Base-by-base conservation (phyloP, 2,329 filamentous ascomycete genomes). In the Penicillium hesseltinei region DNA sequence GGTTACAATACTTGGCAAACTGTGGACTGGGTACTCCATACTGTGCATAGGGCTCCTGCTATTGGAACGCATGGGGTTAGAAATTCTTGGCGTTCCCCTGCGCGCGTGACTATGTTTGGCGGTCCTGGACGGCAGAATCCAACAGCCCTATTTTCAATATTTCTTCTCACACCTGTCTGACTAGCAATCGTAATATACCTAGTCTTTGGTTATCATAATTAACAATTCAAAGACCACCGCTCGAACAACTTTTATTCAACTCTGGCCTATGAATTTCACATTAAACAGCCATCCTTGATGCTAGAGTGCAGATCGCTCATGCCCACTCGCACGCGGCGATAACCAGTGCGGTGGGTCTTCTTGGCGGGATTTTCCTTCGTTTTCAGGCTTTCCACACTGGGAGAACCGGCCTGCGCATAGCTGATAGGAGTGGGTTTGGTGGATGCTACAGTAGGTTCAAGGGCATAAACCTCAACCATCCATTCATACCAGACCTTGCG, bases 401-500 rank as follows among this genome's bases (percentile, higher is more conserved):
- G 66, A 17, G 69, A 73, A 13, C 54, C 61, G 7, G 62, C 61
- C 44, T 65, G 66, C 15, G 66, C 68, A 51, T 71, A 71, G 50
- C 67, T 73, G 69, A 72, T 69, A 11, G 71, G 70, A 13, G 63
- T 64, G 27, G 61, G 44, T 45, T 61, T 54, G 31, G 57, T 39
- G 7, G 63, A n/a, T 43, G 64, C 57, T 11, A 60, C 44, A 31
- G 48, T 63, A 21, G 60, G 66, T 59, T 75, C 71, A 15, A 74
- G 56, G 25, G 71, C 83, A 73, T 88, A 97, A 11, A 89, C 90
- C 74, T 97, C 94, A 2, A 97, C 88, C 59, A 94, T 81, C 94
- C 94, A 99, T 74, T 99, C 94, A 73, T 99, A 99, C 95, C 94
- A 99, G 8, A 99, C 94, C 73, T 90, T 95, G 38, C 89, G 86